These are phyloP conservation scores for Solanum peruvianum DNA, from an alignment of 257 asterid genomes.

Conservation along the genomic window DNA sequence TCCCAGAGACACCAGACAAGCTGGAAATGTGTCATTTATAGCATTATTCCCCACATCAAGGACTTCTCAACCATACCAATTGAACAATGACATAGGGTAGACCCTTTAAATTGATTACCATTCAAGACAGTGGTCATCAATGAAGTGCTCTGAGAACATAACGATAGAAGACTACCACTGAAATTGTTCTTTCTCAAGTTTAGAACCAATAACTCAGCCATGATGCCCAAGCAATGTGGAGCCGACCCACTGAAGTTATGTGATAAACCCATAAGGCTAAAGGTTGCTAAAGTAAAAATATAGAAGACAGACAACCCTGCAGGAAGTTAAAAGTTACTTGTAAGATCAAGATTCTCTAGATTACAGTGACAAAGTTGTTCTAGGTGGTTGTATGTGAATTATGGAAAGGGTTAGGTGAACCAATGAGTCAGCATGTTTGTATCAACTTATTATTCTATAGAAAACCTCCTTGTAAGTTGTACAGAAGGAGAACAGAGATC, in stretches of 20 bases:
- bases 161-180: background rate
- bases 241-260: background rate
- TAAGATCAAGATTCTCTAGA: background rate
- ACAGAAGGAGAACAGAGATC: background rate
- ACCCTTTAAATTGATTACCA: background rate
- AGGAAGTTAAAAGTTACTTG: background rate
- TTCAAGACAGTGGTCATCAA: background rate
- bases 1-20: background rate
- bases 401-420: background rate
- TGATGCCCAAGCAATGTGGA: background rate
- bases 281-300: background rate
- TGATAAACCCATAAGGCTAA: background rate
- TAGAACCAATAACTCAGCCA: background rate
- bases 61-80: background rate
- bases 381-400: background rate
- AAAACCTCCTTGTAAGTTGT: background rate
- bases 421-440: background rate
- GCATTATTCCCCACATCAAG: background rate
- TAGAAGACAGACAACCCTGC: background rate
- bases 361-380: background rate
- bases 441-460: background rate
- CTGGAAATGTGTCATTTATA: background rate
- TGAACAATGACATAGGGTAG: background rate
- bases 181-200: background rate
- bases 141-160: background rate